Evolutionary conservation across 345 rosid species (phyloP), one percentile per base, ranked within the genome.

Genomic region (Arabis alpina): DNA sequence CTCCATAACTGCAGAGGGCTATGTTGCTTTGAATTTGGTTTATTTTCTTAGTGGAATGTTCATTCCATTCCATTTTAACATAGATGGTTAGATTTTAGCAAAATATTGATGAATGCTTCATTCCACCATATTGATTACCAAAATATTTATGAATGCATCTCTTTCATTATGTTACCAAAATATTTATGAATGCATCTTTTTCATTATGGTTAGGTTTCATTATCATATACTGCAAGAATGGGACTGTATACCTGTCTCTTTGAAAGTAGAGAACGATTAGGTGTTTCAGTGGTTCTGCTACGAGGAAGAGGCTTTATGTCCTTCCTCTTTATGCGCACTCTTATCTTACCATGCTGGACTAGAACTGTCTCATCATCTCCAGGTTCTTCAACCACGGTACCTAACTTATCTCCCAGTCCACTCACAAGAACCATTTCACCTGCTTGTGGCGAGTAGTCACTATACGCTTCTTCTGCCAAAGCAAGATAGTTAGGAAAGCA

Each of bases 361-460:
- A 90, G 57, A 63, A 88, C 70, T 5, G 85, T 75, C 54, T 81
- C 88, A 53, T 86, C 96, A 70, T 84, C 82, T 61, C 82, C 91
- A 34, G 85, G 65, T 70, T 79, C 89, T 82, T 86, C 96, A 48
- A 87, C 87, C 51, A 93, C 88, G 16, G 88, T 86, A 47, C 87
- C 96, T 56, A 90, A 60, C 79, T 88, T 93, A 74, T 70, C 78
- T 67, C 98, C 97, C 14, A 90, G 76, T 66, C 84, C 78, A 77
- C 82, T 88, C 58, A 90, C 88, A 23, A 64, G 76, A 57, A 93
- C 96, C 71, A 82, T 80, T 84, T 93, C 97, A 77, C 97, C 98
- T 47, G 49, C 47, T 56, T 79, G 70, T 15, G 88, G 98, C 28
- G 74, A 60, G 72, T 82, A 83, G 66, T 50, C 70, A n/a, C 57